Percentiles rank a stretch among this genome's conserved stretches.
phyloP scores from a whole-genome alignment of 2,329 filamentous ascomycete species.

The Pestalotiopsis sp. region DNA sequence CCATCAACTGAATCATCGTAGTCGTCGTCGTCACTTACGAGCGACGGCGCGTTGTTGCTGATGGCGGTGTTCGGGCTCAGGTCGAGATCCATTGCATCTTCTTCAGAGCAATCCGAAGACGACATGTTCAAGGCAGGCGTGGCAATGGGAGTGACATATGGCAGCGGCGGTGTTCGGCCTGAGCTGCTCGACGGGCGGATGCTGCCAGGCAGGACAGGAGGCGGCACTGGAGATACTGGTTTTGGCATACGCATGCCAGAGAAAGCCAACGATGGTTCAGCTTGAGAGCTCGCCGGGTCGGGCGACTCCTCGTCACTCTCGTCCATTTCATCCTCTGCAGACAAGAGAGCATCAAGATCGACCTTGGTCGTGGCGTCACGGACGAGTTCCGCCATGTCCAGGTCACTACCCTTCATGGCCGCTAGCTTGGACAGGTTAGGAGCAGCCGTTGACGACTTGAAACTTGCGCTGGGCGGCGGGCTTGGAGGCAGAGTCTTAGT shows the following conservation, averaged over 20 bases:
- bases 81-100: conserved; percentile 60
- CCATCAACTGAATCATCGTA: conserved; percentile 73
- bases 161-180: conserved; percentile 43
- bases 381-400: conserved; percentile 62
- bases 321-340: conserved; percentile 58
- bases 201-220: conserved; percentile 29
- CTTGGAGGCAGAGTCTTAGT: conserved; percentile 26
- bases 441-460: conserved; percentile 58
- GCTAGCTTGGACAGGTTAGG: conserved; percentile 71
- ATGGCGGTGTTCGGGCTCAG: conserved; percentile 70
- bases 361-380: conserved; percentile 60
- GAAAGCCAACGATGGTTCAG: conserved; percentile 37
- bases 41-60: conserved; percentile 76
- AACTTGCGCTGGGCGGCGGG: conserved; percentile 32
- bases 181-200: conserved; percentile 61
- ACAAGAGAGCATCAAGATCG: conserved; percentile 50
- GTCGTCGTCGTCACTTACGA: conserved; percentile 81
- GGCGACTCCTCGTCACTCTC: conserved; percentile 47
- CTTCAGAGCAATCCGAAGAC: conserved; percentile 32
- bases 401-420: conserved; percentile 60
- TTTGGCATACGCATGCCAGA: conserved; percentile 59
- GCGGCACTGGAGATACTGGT: conserved; percentile 48
- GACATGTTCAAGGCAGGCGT: conserved; percentile 33
- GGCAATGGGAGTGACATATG: conserved; percentile 41
- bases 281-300: conserved; percentile 39